phyloP scores from a whole-genome alignment of 805 yeast species.

The Candida caryicola region DNA sequence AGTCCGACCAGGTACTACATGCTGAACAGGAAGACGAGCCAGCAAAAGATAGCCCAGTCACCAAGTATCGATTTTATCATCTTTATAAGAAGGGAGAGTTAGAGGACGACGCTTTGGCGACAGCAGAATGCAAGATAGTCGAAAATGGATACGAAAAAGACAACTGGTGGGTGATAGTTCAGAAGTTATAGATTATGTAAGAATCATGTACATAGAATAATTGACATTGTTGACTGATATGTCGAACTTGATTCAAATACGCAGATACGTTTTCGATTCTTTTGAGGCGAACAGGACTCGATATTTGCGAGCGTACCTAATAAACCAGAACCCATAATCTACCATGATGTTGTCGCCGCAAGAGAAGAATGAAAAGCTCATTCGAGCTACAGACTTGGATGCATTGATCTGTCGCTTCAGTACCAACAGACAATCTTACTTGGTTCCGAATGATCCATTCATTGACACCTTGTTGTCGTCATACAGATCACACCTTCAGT shows the following conservation, averaged over 20 bases:
- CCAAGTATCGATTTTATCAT: conserved; percentile 85
- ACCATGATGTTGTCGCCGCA: conserved; percentile 32
- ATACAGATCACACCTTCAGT: conserved; percentile 36
- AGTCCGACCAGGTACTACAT: neutral
- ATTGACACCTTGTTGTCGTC: conserved; percentile 34
- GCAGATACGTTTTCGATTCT: no score
- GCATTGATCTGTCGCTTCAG: conserved; percentile 65
- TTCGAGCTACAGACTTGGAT: conserved; percentile 64
- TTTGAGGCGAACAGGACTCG: no score
- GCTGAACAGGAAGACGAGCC: neutral
- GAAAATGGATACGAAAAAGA: conserved; percentile 86
- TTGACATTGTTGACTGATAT: no score
- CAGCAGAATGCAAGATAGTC: conserved; percentile 65
- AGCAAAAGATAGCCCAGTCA: conserved; percentile 25
- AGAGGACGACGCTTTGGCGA: conserved; percentile 60
- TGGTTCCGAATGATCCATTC: conserved; percentile 38
- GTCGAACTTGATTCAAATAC: no score
- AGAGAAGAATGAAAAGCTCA: conserved; percentile 39
- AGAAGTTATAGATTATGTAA: conserved; percentile 11
- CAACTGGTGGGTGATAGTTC: conserved; percentile 75
- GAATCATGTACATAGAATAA: no score
- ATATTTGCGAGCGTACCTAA: no score
- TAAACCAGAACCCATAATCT: no score
- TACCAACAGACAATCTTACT: conserved; percentile 48
- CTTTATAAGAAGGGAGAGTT: conserved; percentile 83